Conservation (phyloP, 2,329 filamentous ascomycete genomes). For the Scedosporium aurantiacum region DNA sequence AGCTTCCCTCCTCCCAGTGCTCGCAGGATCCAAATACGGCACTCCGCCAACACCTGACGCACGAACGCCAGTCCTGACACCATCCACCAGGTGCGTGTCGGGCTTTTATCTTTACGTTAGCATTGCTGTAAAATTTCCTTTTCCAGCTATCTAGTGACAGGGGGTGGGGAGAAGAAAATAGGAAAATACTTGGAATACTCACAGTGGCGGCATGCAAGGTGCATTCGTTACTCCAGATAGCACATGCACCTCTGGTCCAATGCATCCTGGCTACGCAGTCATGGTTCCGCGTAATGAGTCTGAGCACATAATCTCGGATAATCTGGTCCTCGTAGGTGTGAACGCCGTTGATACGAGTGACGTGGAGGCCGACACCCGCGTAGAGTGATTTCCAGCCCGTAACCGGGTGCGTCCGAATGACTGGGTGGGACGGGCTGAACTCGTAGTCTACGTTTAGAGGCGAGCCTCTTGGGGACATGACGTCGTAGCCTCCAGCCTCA, state of each 20-base stretch:
- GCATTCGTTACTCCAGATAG: constrained; percentile 49
- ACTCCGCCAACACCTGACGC: constrained; percentile 42
- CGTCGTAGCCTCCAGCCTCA: constrained; percentile 29
- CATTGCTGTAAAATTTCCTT: neutral
- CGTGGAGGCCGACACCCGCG: constrained; percentile 37
- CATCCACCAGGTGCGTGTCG: constrained; percentile 41
- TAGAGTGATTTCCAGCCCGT: constrained; percentile 46
- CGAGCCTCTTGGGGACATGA: constrained; percentile 24
- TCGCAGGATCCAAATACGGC: constrained; percentile 40
- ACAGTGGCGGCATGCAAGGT: constrained; percentile 38
- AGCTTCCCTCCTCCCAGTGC: constrained; percentile 21
- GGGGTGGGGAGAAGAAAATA: constrained; percentile 24
- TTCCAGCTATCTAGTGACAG: constrained; percentile 9
- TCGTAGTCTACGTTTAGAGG: constrained; percentile 34
- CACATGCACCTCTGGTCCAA: constrained; percentile 30
- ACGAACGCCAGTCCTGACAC: constrained; percentile 37
- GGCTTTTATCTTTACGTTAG: constrained; percentile 16
- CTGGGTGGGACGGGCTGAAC: constrained; percentile 39
- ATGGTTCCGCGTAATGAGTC: constrained; percentile 41
- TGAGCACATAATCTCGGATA: constrained; percentile 35
- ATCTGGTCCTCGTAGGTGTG: constrained; percentile 42
- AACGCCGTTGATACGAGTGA: constrained; percentile 44
- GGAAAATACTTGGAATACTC: constrained; percentile 18
- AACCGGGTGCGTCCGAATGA: constrained; percentile 50
- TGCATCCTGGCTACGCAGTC: constrained; percentile 40